phyloP scores from a whole-genome alignment of 768 basidiomycete genomes.

The Strobilomyces confusus region DNA sequence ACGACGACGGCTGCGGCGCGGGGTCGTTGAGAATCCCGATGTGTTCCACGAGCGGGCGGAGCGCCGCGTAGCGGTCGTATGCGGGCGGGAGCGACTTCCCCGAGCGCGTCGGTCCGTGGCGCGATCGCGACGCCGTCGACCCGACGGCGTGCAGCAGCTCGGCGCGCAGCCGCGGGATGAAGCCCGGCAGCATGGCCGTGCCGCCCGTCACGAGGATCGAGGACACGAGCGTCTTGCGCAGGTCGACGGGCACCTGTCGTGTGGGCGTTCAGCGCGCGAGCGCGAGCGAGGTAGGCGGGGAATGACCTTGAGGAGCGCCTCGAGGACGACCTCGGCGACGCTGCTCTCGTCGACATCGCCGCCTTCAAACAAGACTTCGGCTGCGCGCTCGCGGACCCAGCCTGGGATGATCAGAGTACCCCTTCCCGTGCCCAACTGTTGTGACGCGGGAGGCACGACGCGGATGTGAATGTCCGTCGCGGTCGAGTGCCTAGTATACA shows the following conservation, averaged over 20 bases:
- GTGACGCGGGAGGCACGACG: constrained; percentile 61
- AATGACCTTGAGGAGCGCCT: constrained; percentile 67
- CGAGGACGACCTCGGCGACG: constrained; percentile 76
- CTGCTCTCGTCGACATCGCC: constrained; percentile 87
- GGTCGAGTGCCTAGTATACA: constrained; percentile 75
- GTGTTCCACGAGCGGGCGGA: constrained; percentile 67
- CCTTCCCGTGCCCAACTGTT: constrained; percentile 66
- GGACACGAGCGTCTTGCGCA: constrained; percentile 78
- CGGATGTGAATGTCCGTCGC: constrained; percentile 70
- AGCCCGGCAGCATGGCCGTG: constrained; percentile 87
- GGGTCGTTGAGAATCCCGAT: constrained; percentile 88
- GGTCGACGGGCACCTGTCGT: constrained; percentile 78
- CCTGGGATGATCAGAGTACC: constrained; percentile 87
- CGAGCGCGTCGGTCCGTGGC: constrained; percentile 33
- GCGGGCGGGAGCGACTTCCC: constrained; percentile 40
- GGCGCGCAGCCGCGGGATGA: constrained; percentile 81
- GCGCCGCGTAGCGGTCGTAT: constrained; percentile 71
- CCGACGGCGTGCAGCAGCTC: constrained; percentile 67
- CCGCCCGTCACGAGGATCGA: constrained; percentile 88
- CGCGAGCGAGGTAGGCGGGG: not conserved
- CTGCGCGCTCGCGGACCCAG: constrained; percentile 89
- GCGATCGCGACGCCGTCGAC: constrained; percentile 33
- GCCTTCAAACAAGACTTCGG: constrained; percentile 87
- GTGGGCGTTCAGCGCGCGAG: not conserved
- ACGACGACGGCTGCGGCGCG: constrained; percentile 45